Conservation (phyloP, 768 basidiomycete genomes). For the Amanita rubescens region DNA sequence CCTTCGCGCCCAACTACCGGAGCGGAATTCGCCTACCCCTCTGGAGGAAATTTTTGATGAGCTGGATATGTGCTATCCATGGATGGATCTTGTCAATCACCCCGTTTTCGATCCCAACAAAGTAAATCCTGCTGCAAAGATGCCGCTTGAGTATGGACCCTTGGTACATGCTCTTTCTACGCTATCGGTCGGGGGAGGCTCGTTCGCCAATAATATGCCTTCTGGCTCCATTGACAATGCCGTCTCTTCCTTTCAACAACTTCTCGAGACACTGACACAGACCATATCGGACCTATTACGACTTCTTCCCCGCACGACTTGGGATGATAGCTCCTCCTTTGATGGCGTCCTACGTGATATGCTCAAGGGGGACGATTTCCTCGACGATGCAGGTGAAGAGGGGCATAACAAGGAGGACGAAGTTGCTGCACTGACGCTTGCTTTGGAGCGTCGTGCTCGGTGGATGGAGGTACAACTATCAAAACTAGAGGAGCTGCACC, state of each 20-base stretch:
- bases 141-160: slow-evolving; percentile 80
- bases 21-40: slow-evolving; percentile 41
- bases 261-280: slow-evolving; percentile 82
- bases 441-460: slow-evolving; percentile 80
- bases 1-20: slow-evolving; percentile 56
- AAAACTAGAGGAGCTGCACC: slow-evolving; percentile 82
- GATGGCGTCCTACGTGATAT: slow-evolving; percentile 82
- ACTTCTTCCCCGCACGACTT: slow-evolving; percentile 79
- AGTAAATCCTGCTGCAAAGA: slow-evolving; percentile 68
- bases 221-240: slow-evolving; percentile 88
- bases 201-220: slow-evolving; percentile 77
- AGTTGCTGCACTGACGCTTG: slow-evolving; percentile 74
- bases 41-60: slow-evolving; percentile 63
- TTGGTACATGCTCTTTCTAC: slow-evolving; percentile 82
- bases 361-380: slow-evolving; percentile 82
- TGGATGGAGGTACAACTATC: slow-evolving; percentile 93
- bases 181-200: slow-evolving; percentile 77
- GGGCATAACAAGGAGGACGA: slow-evolving; percentile 68
- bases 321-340: slow-evolving; percentile 87
- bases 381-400: slow-evolving; percentile 68
- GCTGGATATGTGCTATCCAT: slow-evolving; percentile 52
- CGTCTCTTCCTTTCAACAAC: slow-evolving; percentile 83
- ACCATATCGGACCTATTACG: slow-evolving; percentile 84
- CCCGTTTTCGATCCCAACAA: slow-evolving; percentile 69
- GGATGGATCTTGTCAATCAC: slow-evolving; percentile 59